Evolutionary conservation across 2,329 filamentous ascomycete species (phyloP).

Genomic region (Paracoccidioides lutzii): DNA sequence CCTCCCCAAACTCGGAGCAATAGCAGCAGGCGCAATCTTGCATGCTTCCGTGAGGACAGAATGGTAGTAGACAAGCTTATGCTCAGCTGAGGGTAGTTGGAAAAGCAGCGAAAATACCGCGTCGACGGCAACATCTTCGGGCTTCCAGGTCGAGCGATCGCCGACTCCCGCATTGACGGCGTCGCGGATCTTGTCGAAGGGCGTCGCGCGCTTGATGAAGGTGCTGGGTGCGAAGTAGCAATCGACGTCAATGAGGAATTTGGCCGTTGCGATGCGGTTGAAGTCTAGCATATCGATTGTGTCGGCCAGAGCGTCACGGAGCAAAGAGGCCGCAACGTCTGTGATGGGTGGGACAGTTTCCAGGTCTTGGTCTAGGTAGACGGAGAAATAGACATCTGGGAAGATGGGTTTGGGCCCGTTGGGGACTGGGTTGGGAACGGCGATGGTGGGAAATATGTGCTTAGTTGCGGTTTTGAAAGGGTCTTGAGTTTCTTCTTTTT

Average conservation of each 20-base stretch:
- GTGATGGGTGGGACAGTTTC: slow-evolving; percentile 72
- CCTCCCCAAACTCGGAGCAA: slow-evolving; percentile 82
- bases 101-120: slow-evolving; percentile 93
- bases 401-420: slow-evolving; percentile 67
- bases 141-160: slow-evolving; percentile 75
- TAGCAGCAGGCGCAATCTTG: slow-evolving; percentile 90
- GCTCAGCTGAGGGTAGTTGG: slow-evolving; percentile 71
- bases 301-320: slow-evolving; percentile 76
- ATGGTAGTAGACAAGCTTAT: slow-evolving; percentile 95
- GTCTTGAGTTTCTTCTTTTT: slow-evolving; percentile 40
- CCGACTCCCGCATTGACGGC: slow-evolving; percentile 36
- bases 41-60: slow-evolving; percentile 88
- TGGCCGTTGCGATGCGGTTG: slow-evolving; percentile 76
- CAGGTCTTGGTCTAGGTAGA: slow-evolving; percentile 75
- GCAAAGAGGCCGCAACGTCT: slow-evolving; percentile 65
- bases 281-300: slow-evolving; percentile 91
- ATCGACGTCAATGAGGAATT: slow-evolving; percentile 84
- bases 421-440: slow-evolving; percentile 61
- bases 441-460: slow-evolving; percentile 64
- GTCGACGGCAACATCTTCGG: slow-evolving; percentile 94
- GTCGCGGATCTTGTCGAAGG: slow-evolving; percentile 75
- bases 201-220: slow-evolving; percentile 85
- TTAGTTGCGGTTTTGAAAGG: slow-evolving; percentile 49
- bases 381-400: slow-evolving; percentile 86
- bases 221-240: slow-evolving; percentile 84